Evolutionary conservation across 2,329 filamentous ascomycete species (phyloP).

Genomic region (Neofusicoccum sp.): DNA sequence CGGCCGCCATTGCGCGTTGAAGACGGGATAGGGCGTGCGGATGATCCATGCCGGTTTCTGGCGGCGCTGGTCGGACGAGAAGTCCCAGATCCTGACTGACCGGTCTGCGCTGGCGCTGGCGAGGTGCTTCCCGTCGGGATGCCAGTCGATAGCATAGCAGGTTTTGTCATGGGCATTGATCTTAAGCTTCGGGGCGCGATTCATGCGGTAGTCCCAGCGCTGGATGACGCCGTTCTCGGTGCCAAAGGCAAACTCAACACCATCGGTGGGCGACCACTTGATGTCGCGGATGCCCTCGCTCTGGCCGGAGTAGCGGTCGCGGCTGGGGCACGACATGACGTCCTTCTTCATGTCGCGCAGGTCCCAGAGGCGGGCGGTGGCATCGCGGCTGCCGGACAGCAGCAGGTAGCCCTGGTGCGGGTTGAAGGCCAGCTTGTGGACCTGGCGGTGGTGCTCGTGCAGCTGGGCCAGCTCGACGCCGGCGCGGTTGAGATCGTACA

Average conservation of each 20-base stretch:
- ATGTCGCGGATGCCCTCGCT: slow-evolving; percentile 65
- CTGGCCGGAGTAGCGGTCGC: slow-evolving; percentile 57
- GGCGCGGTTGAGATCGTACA: slow-evolving; percentile 65
- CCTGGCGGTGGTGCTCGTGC: slow-evolving; percentile 66
- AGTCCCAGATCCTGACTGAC: slow-evolving; percentile 66
- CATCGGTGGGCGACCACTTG: slow-evolving; percentile 66
- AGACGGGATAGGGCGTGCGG: slow-evolving; percentile 63
- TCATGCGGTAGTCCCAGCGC: slow-evolving; percentile 64
- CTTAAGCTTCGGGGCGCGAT: slow-evolving; percentile 59
- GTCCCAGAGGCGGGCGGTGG: slow-evolving; percentile 66
- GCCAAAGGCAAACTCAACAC: slow-evolving; percentile 64
- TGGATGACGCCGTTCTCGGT: slow-evolving; percentile 67
- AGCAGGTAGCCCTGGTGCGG: slow-evolving; percentile 62
- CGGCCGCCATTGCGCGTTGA: slow-evolving; percentile 65
- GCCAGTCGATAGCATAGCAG: slow-evolving; percentile 67
- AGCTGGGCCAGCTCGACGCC: slow-evolving; percentile 64
- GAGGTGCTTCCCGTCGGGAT: slow-evolving; percentile 67
- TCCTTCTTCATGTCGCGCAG: slow-evolving; percentile 57
- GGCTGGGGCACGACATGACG: slow-evolving; percentile 57
- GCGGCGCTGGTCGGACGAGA: slow-evolving; percentile 58
- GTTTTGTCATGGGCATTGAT: slow-evolving; percentile 64
- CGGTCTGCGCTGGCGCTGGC: slow-evolving; percentile 65
- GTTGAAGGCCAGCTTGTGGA: slow-evolving; percentile 67
- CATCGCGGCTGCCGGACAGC: slow-evolving; percentile 67
- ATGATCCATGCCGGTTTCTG: slow-evolving; percentile 63